Evolutionary conservation across 2,329 filamentous ascomycete genomes (phyloP).

Genomic region (Epichloe hybrida): DNA sequence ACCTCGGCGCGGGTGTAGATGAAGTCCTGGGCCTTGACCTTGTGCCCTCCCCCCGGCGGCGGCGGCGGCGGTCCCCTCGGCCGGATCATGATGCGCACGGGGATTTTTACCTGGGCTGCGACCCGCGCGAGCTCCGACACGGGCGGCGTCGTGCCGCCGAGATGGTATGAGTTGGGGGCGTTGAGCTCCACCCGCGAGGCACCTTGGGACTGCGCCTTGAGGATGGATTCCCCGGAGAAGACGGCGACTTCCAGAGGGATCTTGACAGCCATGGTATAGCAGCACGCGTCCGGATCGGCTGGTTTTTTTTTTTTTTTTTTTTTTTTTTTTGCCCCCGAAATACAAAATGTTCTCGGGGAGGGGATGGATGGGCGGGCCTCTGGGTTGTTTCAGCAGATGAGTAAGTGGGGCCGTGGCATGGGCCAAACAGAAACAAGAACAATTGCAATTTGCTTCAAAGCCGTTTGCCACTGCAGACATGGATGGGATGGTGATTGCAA

Average conservation of each 20-base stretch:
- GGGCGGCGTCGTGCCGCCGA: constrained; percentile 38
- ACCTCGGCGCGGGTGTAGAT: constrained; percentile 33
- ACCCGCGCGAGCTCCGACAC: constrained; percentile 24
- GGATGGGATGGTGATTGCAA: no score
- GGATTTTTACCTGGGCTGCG: constrained; percentile 16
- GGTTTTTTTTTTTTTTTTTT: background rate
- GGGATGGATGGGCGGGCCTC: no score
- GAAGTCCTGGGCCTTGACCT: constrained; percentile 26
- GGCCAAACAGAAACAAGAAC: no score
- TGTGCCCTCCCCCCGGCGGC: background rate
- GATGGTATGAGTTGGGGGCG: constrained; percentile 32
- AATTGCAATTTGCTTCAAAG: no score
- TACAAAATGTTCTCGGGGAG: background rate
- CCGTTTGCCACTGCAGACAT: no score
- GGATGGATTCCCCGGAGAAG: constrained; percentile 32
- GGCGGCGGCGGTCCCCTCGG: constrained; percentile 22
- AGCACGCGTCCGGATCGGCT: no score
- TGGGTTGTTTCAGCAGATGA: no score
- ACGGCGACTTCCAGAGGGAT: constrained; percentile 38
- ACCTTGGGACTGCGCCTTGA: constrained; percentile 26
- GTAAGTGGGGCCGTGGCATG: no score
- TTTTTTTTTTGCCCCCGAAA: background rate
- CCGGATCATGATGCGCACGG: constrained; percentile 42
- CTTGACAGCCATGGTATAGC: background rate
- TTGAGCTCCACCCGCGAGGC: constrained; percentile 42